Conservation (phyloP, 768 basidiomycete genomes). For the Favolaschia claudopus region DNA sequence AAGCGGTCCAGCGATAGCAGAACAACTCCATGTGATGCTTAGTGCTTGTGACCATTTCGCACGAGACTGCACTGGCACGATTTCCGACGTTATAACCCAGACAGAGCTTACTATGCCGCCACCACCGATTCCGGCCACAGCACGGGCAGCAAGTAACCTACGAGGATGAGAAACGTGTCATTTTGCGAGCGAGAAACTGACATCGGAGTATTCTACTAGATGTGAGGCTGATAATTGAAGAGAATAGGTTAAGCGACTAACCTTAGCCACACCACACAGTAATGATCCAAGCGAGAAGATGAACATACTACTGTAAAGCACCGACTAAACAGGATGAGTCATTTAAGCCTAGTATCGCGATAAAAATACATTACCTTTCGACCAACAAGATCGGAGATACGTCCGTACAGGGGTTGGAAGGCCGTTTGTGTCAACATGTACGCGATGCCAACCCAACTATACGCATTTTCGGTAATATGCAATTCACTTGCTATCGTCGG, state of each 20-base stretch:
- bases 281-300: conserved; percentile 83
- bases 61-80: conserved; percentile 73
- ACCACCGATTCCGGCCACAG: conserved; percentile 79
- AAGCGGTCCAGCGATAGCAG: conserved; percentile 83
- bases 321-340: conserved; percentile 51
- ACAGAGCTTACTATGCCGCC: conserved; percentile 88
- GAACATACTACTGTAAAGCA: conserved; percentile 76
- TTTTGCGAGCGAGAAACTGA: background rate
- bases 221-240: conserved; percentile 27
- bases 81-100: conserved; percentile 87
- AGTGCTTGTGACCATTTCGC: conserved; percentile 88
- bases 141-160: conserved; percentile 38
- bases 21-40: conserved; percentile 87
- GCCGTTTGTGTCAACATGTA: conserved; percentile 90
- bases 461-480: conserved; percentile 70
- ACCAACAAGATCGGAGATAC: conserved; percentile 80
- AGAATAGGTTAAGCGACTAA: conserved; percentile 38
- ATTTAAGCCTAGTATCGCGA: background rate
- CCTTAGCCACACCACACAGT: conserved; percentile 79
- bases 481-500: conserved; percentile 83
- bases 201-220: conserved; percentile 49
- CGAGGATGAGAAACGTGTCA: conserved; percentile 25
- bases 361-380: conserved; percentile 64
- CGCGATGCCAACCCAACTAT: conserved; percentile 86
- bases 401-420: conserved; percentile 84